Base-by-base conservation (phyloP, 768 basidiomycete genomes). In the Boletales sp. region DNA sequence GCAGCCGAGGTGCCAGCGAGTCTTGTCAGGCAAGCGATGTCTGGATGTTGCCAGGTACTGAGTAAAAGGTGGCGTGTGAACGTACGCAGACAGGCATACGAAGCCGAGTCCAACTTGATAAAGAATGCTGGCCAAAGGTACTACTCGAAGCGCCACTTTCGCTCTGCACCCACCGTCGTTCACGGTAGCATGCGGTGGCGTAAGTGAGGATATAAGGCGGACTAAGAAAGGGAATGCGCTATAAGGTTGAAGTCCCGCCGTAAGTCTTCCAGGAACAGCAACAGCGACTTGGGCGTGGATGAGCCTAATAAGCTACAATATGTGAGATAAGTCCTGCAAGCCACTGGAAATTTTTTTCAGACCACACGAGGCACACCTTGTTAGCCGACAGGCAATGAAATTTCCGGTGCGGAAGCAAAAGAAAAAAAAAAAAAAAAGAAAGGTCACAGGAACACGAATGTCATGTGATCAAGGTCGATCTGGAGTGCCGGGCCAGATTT, bases 341-440 rank as follows among this genome's bases (percentile, higher is more conserved):
- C 24, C 21, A 17, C 15, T 37, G 18, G 36, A 39, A 61, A 52
- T 31, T 18, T 51, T 60, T 58, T 17, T 21, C 30, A 17, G 47
- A 45, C 24, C 24, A 27, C 50, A 62, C 38, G 50, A 52, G 53
- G 53, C 53, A 6, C 24, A 27, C 24, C 24, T 27, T 27, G 24
- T 27, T 62, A 64, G 51, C 59, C 59, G 59, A 58, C 44, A 30
- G 43, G 32, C 18, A 35, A 35, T 42, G 34, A 35, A 52, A 51
- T 41, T 47, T 50, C 62, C 53, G 57, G 57, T 31, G 43, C 50
- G 55, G 62, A 56, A 44, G 55, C 55, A 59, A 53, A 52, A 48
- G 19, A 17, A 13, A 5, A 15, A 34, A 15, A 15, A 34, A 34
- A 34, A 17, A 17, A 13, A 5, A 15, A 34, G 7, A 15, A 34